Percentiles rank a stretch among this genome's conserved stretches.
These are phyloP conservation scores for Ochromonas danica DNA, from an alignment of 108 stramenopile genomes.

Conservation along the genomic window DNA sequence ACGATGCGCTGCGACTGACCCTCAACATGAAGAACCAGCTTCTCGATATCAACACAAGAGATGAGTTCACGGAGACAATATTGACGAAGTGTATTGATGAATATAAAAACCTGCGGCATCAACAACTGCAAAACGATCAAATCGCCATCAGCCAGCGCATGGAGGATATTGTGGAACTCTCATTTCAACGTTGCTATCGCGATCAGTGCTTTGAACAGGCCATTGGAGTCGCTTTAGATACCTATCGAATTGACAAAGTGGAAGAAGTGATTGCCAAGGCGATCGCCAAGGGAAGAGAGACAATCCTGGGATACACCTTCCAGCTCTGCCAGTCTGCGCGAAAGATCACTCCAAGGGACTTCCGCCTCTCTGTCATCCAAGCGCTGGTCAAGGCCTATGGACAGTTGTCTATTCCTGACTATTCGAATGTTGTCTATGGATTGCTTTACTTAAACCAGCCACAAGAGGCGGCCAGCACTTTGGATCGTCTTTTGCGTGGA, in stretches of 20 bases:
- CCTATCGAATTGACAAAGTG: conserved; percentile 69
- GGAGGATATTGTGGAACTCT: conserved; percentile 76
- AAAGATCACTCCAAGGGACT: conserved; percentile 65
- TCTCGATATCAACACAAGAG: conserved; percentile 57
- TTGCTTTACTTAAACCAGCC: conserved; percentile 72
- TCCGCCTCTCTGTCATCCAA: conserved; percentile 67
- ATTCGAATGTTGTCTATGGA: conserved; percentile 63
- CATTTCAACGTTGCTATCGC: conserved; percentile 84
- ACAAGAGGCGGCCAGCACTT: conserved; percentile 63
- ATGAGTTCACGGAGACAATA: conserved; percentile 60
- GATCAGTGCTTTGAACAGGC: conserved; percentile 82
- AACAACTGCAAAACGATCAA: neutral
- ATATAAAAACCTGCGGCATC: conserved; percentile 55
- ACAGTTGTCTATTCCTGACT: conserved; percentile 48
- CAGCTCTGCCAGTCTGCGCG: conserved; percentile 44
- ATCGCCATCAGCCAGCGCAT: conserved; percentile 73
- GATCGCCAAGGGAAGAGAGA: neutral
- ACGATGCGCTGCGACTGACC: conserved; percentile 82
- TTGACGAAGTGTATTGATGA: conserved; percentile 72
- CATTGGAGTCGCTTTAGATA: conserved; percentile 91
- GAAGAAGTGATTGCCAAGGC: conserved; percentile 55
- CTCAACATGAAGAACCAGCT: conserved; percentile 48
- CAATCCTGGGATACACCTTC: conserved; percentile 52
- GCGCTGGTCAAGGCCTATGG: conserved; percentile 65
- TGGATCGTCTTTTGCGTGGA: conserved; percentile 61